These are phyloP conservation scores for Chrysoporthe cubensis DNA, from an alignment of 2,329 filamentous ascomycete species.

Conservation along the genomic window DNA sequence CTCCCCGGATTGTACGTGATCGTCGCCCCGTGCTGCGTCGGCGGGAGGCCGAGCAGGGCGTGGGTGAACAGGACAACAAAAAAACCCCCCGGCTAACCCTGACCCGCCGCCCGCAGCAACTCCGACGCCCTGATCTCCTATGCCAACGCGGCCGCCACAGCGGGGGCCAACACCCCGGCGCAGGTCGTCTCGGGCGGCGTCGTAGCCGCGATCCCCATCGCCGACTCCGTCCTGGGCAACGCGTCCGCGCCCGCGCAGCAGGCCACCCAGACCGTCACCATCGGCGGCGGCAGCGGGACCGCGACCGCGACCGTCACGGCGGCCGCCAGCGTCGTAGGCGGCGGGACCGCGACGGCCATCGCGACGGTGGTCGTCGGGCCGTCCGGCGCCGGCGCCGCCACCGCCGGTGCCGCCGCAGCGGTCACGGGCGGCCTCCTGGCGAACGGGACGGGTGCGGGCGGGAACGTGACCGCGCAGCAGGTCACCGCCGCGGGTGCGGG, in stretches of 20 bases:
- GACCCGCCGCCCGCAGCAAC: background rate
- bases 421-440: background rate
- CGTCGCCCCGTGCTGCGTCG: no score
- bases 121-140: slow-evolving; percentile 15
- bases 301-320: slow-evolving; percentile 8
- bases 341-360: slow-evolving; percentile 21
- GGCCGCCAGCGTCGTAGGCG: background rate
- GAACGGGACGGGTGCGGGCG: background rate
- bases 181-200: slow-evolving; percentile 17
- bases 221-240: slow-evolving; percentile 16
- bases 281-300: background rate
- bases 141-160: slow-evolving; percentile 8
- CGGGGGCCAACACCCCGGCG: slow-evolving; percentile 11
- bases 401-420: background rate
- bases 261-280: background rate
- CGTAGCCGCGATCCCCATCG: slow-evolving; percentile 19
- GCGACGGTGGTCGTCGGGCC: slow-evolving; percentile 20
- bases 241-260: background rate
- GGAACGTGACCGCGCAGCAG: background rate
- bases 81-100: background rate
- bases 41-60: background rate
- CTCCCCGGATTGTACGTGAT: no score
- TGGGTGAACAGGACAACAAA: background rate
- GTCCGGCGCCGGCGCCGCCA: background rate
- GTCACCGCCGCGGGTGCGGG: background rate